These are phyloP conservation scores for Colletotrichum tamarilloi DNA, from an alignment of 2,329 filamentous ascomycete species.

Conservation along the genomic window DNA sequence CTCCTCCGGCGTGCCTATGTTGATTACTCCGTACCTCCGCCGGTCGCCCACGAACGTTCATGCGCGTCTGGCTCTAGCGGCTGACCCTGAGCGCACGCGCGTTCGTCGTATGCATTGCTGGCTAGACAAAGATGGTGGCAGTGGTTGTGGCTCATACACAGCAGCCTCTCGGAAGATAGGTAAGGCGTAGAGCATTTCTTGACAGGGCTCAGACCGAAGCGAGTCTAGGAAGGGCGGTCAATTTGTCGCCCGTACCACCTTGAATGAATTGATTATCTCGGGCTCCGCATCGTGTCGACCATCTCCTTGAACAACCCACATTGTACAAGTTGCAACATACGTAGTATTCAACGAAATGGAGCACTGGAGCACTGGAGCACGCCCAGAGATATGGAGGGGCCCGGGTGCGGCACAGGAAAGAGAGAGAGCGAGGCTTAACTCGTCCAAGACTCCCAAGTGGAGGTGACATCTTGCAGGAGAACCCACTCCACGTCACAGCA, in stretches of 20 bases:
- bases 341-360: background rate
- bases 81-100: background rate
- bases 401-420: slow-evolving; percentile 1
- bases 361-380: slow-evolving; percentile 19
- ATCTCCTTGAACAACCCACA: slow-evolving; percentile 15
- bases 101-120: background rate
- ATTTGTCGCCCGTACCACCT: slow-evolving; percentile 23
- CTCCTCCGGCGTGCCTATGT: background rate
- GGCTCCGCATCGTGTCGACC: slow-evolving; percentile 12
- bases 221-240: slow-evolving; percentile 20
- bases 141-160: background rate
- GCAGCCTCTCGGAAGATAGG: background rate
- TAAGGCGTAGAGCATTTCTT: background rate
- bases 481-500: slow-evolving; percentile 28
- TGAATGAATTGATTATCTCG: slow-evolving; percentile 1
- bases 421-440: slow-evolving; percentile 25
- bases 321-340: slow-evolving; percentile 15
- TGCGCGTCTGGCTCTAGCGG: background rate
- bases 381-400: slow-evolving; percentile 19
- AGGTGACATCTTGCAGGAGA: background rate
- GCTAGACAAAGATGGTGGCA: background rate
- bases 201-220: background rate
- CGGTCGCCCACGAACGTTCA: background rate
- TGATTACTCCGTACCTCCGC: background rate
- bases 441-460: slow-evolving; percentile 12